A percentile compares a stretch with the other conserved stretches of the same genome.
phyloP scores from a whole-genome alignment of 768 basidiomycete species.

The Pisolithus tinctorius region DNA sequence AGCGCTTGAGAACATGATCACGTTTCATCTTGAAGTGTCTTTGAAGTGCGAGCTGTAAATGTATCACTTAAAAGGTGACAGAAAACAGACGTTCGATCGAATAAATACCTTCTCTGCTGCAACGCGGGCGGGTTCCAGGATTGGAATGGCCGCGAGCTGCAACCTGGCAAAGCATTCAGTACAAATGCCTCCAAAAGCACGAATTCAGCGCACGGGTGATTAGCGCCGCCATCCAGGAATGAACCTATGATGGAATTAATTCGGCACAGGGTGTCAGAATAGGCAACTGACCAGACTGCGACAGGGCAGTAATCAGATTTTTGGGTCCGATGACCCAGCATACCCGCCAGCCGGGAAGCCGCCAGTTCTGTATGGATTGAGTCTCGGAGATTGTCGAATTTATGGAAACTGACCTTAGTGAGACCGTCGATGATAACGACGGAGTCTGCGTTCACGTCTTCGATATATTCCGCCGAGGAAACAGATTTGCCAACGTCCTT shows the following conservation, averaged over 20 bases:
- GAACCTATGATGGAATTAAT: conserved; percentile 40
- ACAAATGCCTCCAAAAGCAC: background rate
- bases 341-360: conserved; percentile 90
- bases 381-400: background rate
- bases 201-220: conserved; percentile 67
- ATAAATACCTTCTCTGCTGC: conserved; percentile 53
- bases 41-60: conserved; percentile 66
- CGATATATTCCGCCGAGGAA: conserved; percentile 76
- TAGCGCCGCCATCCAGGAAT: conserved; percentile 92
- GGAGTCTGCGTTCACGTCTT: conserved; percentile 83
- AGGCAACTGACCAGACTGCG: conserved; percentile 62
- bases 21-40: conserved; percentile 88
- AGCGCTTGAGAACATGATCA: conserved; percentile 80
- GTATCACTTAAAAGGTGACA: background rate
- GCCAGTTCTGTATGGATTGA: conserved; percentile 68
- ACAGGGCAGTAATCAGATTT: conserved; percentile 80
- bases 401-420: conserved; percentile 57
- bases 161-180: conserved; percentile 36
- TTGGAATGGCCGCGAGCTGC: conserved; percentile 82
- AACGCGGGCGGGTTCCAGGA: conserved; percentile 69
- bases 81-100: background rate
- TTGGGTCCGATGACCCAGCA: conserved; percentile 94
- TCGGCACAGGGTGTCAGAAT: background rate
- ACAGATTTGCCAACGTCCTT: conserved; percentile 70
- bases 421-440: conserved; percentile 86